Conservation (phyloP, 441 rosid species). For the Cnidoscolus chayamansa region DNA sequence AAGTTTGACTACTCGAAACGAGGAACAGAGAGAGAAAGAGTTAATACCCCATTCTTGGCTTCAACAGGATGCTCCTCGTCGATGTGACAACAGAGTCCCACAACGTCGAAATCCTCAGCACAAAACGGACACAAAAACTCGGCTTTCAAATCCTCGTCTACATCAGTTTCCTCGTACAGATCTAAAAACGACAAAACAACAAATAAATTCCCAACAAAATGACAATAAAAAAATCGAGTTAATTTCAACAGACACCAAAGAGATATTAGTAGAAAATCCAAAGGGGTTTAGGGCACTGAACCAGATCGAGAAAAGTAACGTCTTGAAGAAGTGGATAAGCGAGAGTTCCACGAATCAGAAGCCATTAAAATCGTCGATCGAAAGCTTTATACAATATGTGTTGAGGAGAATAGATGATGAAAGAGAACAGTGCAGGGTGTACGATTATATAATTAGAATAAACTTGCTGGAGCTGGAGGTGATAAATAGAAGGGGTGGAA, state of each 20-base stretch:
- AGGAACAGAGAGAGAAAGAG: background rate
- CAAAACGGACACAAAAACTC: conserved; percentile 78
- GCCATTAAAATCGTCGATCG: conserved; percentile 9
- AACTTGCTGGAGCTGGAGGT: background rate
- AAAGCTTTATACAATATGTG: background rate
- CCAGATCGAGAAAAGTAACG: conserved; percentile 52
- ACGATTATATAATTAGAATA: background rate
- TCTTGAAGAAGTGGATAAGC: conserved; percentile 39
- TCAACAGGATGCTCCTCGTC: conserved; percentile 79
- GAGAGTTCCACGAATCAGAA: conserved; percentile 47
- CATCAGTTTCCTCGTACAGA: conserved; percentile 54
- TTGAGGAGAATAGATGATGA: too few relatives aligned
- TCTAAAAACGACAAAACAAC: conserved; percentile 29
- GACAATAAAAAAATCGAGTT: background rate
- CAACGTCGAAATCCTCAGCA: conserved; percentile 70
- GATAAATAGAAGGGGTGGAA: background rate
- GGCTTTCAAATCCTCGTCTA: conserved; percentile 51
- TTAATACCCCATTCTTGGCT: conserved; percentile 64
- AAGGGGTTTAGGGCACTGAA: conserved; percentile 12
- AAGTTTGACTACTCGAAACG: background rate
- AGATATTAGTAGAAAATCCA: background rate
- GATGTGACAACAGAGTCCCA: conserved; percentile 79
- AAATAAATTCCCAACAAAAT: conserved; percentile 7
- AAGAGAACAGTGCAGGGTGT: background rate
- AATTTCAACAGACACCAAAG: background rate